Percentiles rank a stretch among this genome's conserved stretches.
phyloP scores from a whole-genome alignment of 805 yeast species.

The Cyberlindnera maritima region DNA sequence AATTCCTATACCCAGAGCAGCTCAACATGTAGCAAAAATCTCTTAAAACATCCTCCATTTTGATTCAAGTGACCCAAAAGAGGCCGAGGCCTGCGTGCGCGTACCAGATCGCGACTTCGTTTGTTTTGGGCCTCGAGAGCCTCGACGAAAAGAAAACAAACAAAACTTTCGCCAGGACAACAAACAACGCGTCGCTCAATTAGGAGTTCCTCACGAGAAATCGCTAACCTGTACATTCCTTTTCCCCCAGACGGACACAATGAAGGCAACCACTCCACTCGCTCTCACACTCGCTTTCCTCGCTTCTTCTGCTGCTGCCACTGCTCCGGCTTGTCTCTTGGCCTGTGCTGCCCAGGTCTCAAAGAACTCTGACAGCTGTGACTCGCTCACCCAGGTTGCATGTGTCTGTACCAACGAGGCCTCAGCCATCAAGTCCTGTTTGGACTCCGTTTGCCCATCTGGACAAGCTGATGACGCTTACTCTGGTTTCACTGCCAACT shows the following conservation, averaged over 20 bases:
- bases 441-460: constrained; percentile 66
- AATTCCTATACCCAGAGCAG: no score
- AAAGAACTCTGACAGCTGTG: constrained; percentile 50
- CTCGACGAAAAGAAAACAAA: neutral
- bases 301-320: constrained; percentile 38
- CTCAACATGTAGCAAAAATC: no score
- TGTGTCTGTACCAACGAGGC: constrained; percentile 68
- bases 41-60: no score
- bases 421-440: constrained; percentile 55
- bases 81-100: neutral
- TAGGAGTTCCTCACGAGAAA: no score
- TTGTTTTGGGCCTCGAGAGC: neutral
- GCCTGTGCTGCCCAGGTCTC: constrained; percentile 81
- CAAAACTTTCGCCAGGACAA: neutral
- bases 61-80: neutral
- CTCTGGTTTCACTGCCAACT: constrained; percentile 51
- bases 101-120: constrained; percentile 3
- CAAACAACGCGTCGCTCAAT: no score
- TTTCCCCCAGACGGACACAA: neutral
- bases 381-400: constrained; percentile 55
- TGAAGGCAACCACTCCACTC: constrained; percentile 13
- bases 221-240: neutral
- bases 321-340: constrained; percentile 90
- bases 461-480: constrained; percentile 58
- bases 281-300: constrained; percentile 22